A percentile compares a stretch with the other conserved stretches of the same genome.
Evolutionary conservation across 192 early-diverging fungal genomes (phyloP).

Genomic region (Entomortierella lignicola): DNA sequence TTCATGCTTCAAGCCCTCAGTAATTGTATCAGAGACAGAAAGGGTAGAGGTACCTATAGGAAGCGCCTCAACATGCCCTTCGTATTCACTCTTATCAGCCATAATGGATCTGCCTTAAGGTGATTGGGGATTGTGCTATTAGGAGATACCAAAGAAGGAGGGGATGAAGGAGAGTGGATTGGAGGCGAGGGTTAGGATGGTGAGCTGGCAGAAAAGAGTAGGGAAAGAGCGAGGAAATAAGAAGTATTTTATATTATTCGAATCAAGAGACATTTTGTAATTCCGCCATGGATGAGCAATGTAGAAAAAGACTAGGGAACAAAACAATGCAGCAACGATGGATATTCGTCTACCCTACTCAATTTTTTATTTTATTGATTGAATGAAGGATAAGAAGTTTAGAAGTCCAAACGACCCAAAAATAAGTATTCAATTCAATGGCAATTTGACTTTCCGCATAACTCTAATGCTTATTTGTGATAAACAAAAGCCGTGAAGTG

Average conservation of each 20-base stretch:
- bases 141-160: no score
- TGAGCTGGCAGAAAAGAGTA: background rate
- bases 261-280: no score
- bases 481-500: background rate
- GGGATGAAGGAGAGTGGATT: background rate
- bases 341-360: slow-evolving; percentile 16
- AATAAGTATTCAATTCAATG: background rate
- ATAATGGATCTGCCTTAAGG: no score
- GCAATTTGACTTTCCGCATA: background rate
- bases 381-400: slow-evolving; percentile 10
- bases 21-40: slow-evolving; percentile 27
- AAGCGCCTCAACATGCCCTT: slow-evolving; percentile 4
- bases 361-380: background rate
- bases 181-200: background rate
- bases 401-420: slow-evolving; percentile 20
- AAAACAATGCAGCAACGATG: background rate
- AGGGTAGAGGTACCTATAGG: background rate
- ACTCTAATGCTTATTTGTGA: slow-evolving; percentile 7
- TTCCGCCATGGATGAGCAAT: background rate
- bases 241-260: no score
- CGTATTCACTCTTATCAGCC: slow-evolving; percentile 39
- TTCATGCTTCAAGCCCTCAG: slow-evolving; percentile 25
- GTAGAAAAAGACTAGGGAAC: background rate
- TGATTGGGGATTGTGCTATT: no score
- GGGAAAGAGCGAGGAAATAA: background rate